Conservation (phyloP, 495 filamentous ascomycete genomes). For the Penicillium psychrofluorescens region DNA sequence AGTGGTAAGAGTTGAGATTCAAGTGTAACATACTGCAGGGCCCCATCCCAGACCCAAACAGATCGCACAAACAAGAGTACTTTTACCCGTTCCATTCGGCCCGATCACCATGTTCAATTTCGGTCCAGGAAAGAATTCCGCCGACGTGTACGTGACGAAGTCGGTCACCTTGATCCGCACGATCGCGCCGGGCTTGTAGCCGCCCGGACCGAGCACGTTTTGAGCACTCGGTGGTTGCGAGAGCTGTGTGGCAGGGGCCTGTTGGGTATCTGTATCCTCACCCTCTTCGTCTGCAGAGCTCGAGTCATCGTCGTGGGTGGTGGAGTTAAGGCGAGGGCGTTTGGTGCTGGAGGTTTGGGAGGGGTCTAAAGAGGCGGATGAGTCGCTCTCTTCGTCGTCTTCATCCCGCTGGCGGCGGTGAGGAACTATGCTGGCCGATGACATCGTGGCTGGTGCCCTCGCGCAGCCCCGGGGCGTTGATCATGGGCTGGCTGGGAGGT, state of each 20-base stretch:
- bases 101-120: constrained; percentile 98
- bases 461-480: constrained; percentile 1
- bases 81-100: constrained; percentile 96
- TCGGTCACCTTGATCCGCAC: constrained; percentile 79
- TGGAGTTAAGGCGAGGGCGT: constrained; percentile 21
- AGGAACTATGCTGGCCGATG: constrained; percentile 16
- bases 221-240: constrained; percentile 1
- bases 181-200: constrained; percentile 76
- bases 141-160: constrained; percentile 91
- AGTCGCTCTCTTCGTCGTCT: constrained; percentile 20
- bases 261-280: not conserved
- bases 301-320: constrained; percentile 4
- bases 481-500: constrained; percentile 1
- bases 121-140: constrained; percentile 83
- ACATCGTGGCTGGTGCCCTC: constrained; percentile 15
- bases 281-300: constrained; percentile 5
- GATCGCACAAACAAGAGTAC: constrained; percentile 94
- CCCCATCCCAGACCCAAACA: constrained; percentile 86
- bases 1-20: not conserved
- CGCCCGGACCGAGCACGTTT: constrained; percentile 11
- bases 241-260: not conserved
- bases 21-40: constrained; percentile 45
- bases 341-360: constrained; percentile 24
- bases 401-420: constrained; percentile 24
- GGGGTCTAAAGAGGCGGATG: constrained; percentile 7